Evolutionary conservation across 352 stramenopile species (phyloP), one percentile per base, ranked within the genome.

Genomic region (Blastocystis sp.): DNA sequence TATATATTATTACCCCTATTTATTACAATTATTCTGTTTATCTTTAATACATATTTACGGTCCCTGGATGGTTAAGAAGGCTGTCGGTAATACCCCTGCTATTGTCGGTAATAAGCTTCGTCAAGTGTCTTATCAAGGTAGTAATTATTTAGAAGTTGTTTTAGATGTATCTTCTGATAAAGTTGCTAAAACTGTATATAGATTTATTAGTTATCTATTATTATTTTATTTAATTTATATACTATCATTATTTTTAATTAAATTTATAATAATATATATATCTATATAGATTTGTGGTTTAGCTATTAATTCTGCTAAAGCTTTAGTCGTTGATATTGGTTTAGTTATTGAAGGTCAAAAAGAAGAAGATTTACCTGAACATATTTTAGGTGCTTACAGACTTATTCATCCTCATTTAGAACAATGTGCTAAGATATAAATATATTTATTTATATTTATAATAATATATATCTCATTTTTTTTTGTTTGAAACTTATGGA

Each of bases 81-180:
- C 43, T 7, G 24, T 55, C 9, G 45, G 45, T 0, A 55, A 55
- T n/a, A 34, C 43, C 0, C 45, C 45, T 7, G 43, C 45, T 21
- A 55, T 55, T 18, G 43, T 55, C 32, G 45, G 45, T 55, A 31
- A 55, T 34, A 55, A 55, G 25, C 16, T 55, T 7, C 45, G 31
- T 10, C 45, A 55, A 34, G 23, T 7, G 4, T 43, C 45, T 5
- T 55, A 46, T 24, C 45, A 34, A 16, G 45, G 45, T 46, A 34
- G 43, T 3, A 34, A 34, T 1, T 55, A 55, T 34, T 37, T 16
- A 9, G 45, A 55, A 24, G 31, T 43, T 21, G 43, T 55, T 31
- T 43, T 55, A 25, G 45, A 55, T 37, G 45, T 45, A 24, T 43
- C 45, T 10, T 31, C 45, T 4, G 45, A 55, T n/a, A 55, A 55